Percentiles rank a stretch among this genome's conserved stretches.
Conservation (phyloP, 352 stramenopile species). For the Plasmopara muralis region DNA sequence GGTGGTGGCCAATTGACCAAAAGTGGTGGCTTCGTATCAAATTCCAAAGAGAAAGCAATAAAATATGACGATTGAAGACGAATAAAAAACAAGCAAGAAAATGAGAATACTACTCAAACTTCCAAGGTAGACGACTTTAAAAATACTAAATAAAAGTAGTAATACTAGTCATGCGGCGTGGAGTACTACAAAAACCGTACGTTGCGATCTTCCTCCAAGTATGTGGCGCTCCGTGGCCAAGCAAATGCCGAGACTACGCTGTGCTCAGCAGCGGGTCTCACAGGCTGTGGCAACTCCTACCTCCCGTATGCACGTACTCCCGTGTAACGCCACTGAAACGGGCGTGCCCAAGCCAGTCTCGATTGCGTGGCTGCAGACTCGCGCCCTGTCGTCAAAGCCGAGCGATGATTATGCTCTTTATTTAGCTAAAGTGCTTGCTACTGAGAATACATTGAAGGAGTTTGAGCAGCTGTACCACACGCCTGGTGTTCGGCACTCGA, state of each 20-base stretch:
- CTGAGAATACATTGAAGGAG: constrained; percentile 53
- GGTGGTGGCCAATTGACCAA: too few species aligned
- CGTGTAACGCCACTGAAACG: constrained; percentile 1
- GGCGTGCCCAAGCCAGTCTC: neutral
- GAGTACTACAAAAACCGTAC: too few species aligned
- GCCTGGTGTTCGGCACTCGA: constrained; percentile 60
- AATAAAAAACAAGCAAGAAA: too few species aligned
- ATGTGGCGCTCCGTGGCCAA: constrained; percentile 31
- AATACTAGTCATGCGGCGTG: too few species aligned
- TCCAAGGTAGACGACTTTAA: too few species aligned
- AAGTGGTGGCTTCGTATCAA: too few species aligned
- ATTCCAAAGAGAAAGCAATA: too few species aligned
- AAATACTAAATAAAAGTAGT: too few species aligned
- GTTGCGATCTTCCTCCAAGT: constrained; percentile 1
- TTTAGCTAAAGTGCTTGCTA: constrained; percentile 47
- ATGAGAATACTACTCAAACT: too few species aligned
- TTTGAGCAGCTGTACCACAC: constrained; percentile 71
- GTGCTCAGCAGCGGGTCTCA: constrained; percentile 11
- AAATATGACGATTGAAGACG: too few species aligned
- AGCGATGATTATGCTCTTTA: constrained; percentile 39
- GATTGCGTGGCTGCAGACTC: constrained; percentile 9
- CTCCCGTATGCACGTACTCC: neutral
- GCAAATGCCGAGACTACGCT: constrained; percentile 19
- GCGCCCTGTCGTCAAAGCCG: constrained; percentile 18
- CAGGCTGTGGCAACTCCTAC: constrained; percentile 3